phyloP scores from a whole-genome alignment of 2,329 filamentous ascomycete genomes.

The Xylaria digitata region DNA sequence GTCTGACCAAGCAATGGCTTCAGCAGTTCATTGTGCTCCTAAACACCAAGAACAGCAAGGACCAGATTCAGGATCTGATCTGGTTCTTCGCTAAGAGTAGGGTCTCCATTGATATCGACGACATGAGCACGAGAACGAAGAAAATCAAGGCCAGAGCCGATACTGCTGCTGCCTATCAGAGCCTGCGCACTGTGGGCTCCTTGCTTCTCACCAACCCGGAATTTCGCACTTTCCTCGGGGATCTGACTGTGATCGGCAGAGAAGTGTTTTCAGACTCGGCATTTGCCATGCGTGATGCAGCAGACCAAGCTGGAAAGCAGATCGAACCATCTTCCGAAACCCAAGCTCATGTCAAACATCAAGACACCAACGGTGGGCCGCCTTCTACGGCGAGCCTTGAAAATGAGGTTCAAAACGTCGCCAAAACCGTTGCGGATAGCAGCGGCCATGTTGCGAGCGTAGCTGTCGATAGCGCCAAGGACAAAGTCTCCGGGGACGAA shows the following conservation, averaged over 20 bases:
- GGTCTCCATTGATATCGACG: conserved; percentile 73
- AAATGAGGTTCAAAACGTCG: conserved; percentile 65
- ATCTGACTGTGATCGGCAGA: conserved; percentile 80
- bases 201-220: conserved; percentile 91
- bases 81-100: conserved; percentile 85
- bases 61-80: conserved; percentile 91
- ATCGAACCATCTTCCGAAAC: conserved; percentile 76
- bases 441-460: conserved; percentile 46
- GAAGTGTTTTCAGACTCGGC: conserved; percentile 91
- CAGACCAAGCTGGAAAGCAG: conserved; percentile 77
- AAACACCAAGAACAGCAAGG: conserved; percentile 81
- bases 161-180: conserved; percentile 79
- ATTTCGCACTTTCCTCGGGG: conserved; percentile 86
- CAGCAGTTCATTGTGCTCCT: conserved; percentile 84
- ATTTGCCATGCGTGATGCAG: conserved; percentile 79
- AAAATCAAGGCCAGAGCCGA: conserved; percentile 76
- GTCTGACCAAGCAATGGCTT: conserved; percentile 78
- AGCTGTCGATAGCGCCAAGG: conserved; percentile 75
- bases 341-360: conserved; percentile 61
- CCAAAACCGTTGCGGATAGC: conserved; percentile 63
- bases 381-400: conserved; percentile 73
- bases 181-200: conserved; percentile 82
- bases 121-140: conserved; percentile 70
- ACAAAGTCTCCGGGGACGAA: conserved; percentile 79
- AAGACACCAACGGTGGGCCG: conserved; percentile 48